Evolutionary conservation across 1,284 basidiomycete genomes (phyloP), one percentile per base, ranked within the genome.

Genomic region (Somion occarium): DNA sequence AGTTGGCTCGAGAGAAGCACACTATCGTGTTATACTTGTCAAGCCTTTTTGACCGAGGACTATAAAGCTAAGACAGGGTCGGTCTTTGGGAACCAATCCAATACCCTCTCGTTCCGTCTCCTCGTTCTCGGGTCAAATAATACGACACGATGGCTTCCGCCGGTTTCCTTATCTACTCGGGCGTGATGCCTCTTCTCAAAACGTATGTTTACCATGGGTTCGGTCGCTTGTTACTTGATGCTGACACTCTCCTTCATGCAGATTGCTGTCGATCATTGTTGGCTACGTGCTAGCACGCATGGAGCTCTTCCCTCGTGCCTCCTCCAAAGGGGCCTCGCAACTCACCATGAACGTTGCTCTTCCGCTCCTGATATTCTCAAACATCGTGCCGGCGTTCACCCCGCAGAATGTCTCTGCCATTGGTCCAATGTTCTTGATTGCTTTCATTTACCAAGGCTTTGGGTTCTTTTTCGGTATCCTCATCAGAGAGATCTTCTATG

Each of bases 271-370:
- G 7, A 70, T 72, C 23, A 52, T 67, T 39, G 61, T 67, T n/a
- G 71, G 71, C 11, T 73, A 63, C 52, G 51, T 65, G 13, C 48
- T 71, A n/a, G 64, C 68, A 13, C 59, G 57, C 26, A 67, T 58
- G 52, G 69, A 62, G 22, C 48, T 69, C 3, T 73, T 72, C 46
- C 65, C 69, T 0, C 56, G 63, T 13, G 64, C 67, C 5, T 70
- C 70, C 3, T 64, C 68, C 5, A 60, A 64, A 20, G 69, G 71
- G 1, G 66, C 69, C 2, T 72, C 71, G 3, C 66, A 70, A 43
- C 61, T 73, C 24, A 64, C 68, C 12, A 70, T 73, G 69, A 71
- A 69, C 56, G 52, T 73, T n/a, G 64, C 69, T 9, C 58, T 73
- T 5, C 71, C 71, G 12, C 60, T 62, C 1, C 63, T 73, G 5